phyloP scores from a whole-genome alignment of 768 basidiomycete genomes.

The Melanogaster broomeanus region DNA sequence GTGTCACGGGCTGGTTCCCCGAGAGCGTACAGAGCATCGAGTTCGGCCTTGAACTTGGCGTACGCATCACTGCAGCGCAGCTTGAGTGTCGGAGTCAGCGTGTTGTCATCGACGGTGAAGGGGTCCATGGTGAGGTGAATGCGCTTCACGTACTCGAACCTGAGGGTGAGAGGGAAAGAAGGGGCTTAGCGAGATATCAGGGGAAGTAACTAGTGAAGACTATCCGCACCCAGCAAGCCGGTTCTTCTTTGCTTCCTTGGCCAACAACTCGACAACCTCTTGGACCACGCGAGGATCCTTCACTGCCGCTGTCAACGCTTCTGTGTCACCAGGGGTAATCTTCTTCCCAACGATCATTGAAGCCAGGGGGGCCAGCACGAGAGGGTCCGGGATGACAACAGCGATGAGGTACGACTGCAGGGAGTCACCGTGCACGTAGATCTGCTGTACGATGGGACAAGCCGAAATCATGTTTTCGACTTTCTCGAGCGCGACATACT shows the following conservation, averaged over 20 bases:
- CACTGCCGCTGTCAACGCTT: constrained; percentile 52
- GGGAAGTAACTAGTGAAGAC: too few species aligned
- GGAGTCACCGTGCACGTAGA: constrained; percentile 90
- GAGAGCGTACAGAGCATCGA: constrained; percentile 73
- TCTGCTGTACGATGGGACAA: constrained; percentile 69
- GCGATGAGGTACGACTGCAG: constrained; percentile 88
- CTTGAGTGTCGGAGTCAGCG: constrained; percentile 92
- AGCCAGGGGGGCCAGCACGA: constrained; percentile 61
- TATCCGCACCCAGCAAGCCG: constrained; percentile 73
- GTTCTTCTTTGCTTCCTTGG: constrained; percentile 59
- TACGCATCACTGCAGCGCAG: constrained; percentile 80
- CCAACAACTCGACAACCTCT: constrained; percentile 56
- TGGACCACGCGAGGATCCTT: constrained; percentile 60
- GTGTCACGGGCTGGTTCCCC: constrained; percentile 48
- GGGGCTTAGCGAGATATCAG: too few species aligned
- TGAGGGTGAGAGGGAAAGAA: too few species aligned
- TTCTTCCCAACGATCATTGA: constrained; percentile 52
- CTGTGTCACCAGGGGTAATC: constrained; percentile 51
- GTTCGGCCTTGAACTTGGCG: constrained; percentile 65
- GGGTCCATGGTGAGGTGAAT: constrained; percentile 73
- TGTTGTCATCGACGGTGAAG: constrained; percentile 77
- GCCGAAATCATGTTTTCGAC: constrained; percentile 80
- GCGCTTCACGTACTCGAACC: constrained; percentile 88
- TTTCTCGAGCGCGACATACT: constrained; percentile 98
- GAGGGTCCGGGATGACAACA: constrained; percentile 82